Base-by-base conservation (phyloP, 2,329 filamentous ascomycete species). In the Pyrenochaeta sp. region DNA sequence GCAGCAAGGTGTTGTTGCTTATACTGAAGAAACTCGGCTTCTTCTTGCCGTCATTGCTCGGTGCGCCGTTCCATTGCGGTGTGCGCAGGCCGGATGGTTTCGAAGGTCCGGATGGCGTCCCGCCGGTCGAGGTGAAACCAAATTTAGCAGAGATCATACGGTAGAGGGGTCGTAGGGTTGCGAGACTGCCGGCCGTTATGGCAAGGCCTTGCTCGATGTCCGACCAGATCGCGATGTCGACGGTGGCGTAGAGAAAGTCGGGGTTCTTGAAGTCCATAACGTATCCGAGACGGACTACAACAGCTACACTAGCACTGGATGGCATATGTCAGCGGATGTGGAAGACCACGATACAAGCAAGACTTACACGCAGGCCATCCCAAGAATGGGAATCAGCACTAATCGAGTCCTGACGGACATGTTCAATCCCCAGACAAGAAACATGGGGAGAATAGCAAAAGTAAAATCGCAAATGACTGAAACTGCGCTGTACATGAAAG, bases 401-500 rank as follows among this genome's bases (percentile, higher is more conserved):
- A 74, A 38, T 53, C 81, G 81, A 3, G 74, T 77, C 24, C 71
- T 68, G 26, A 60, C 61, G 28, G 74, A 75, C 65, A 82, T 77
- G 44, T 77, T 73, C 23, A 81, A 68, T 14, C 74, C 65, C 76
- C 78, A 81, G 0, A 83, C 67, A 26, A 83, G 73, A 9, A 74
- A 72, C 6, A 81, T 70, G 0, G 81, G 80, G 4, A 83, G 58
- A 3, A 79, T 56, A 2, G 75, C 79, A 9, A 81, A 70, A 1
- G 72, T 71, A 65, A 78, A 77, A 48, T 83, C 79, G 29, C 69
- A 74, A 4, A 75, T 44, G 6, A 74, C 75, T 18, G 70, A 73
- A 20, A 80, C 59, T 14, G 69, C 71, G 27, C 76, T 77, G 61
- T 81, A 78, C 0, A 75, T 63, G 21, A 77, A 74, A 0, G 76